Base-by-base conservation (phyloP, 2,329 filamentous ascomycete species). In the Fusarium sp. region DNA sequence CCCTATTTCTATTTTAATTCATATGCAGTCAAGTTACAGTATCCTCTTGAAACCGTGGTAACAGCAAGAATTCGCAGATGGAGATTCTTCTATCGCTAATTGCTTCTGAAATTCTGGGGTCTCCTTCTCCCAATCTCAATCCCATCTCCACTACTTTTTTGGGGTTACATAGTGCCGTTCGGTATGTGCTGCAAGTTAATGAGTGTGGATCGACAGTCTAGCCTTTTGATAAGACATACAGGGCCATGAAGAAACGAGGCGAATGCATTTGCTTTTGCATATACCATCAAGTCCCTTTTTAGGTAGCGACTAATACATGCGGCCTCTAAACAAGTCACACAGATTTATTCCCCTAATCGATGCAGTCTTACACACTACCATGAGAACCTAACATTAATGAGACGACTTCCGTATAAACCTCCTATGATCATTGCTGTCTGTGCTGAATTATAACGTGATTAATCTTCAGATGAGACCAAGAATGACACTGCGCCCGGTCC, bases 71-170 rank as follows among this genome's bases (percentile, higher is more conserved):
- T 24, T 44, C 27, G 29, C 6, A 29, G n/a, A 56, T 56, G 53
- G 18, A 43, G 38, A 53, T 53, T 15, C 41, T 43, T 43, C 30
- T 38, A 51, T 40, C 49, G 32, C 16, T 57, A 66, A 69, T 71
- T 72, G 58, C 70, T 72, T 72, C 65, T 70, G 29, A 45, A 41
- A 46, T 72, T 68, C 62, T 58, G 27, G 66, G 65, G 54, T 62
- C 43, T 58, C 51, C 44, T 64, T 38, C 34, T 56, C 44, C 53
- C 61, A 67, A 65, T 71, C 58, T 30, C 38, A 27, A 58, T 61
- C 25, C 43, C 38, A 44, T 29, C 55, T 54, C 63, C 62, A 62
- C 55, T 66, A 41, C 10, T 7, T 45, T 25, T 45, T 38, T 38
- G 34, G 22, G 20, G 43, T 45, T 45, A 38, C 34, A 38, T 38